Conservation (phyloP, 345 rosid species). For the Ailanthus altissimus region DNA sequence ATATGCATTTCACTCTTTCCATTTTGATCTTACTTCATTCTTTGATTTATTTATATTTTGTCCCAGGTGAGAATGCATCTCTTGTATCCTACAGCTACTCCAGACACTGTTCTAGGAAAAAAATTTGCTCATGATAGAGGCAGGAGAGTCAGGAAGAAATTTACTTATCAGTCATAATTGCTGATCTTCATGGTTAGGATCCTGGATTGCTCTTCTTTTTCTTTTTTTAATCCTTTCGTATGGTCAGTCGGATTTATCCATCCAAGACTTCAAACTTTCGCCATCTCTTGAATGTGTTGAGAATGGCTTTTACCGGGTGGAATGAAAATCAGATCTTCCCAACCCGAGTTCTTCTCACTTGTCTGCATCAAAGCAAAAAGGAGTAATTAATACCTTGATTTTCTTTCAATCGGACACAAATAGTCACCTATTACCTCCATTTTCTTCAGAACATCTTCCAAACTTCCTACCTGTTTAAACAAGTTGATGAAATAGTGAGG, state of each 20-base stretch:
- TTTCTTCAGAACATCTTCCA: slow-evolving; percentile 87
- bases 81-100: slow-evolving; percentile 17
- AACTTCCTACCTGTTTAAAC: slow-evolving; percentile 76
- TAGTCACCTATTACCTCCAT: slow-evolving; percentile 69
- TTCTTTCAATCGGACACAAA: background rate
- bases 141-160: background rate
- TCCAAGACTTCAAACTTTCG: slow-evolving; percentile 32
- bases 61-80: slow-evolving; percentile 4
- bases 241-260: slow-evolving; percentile 15
- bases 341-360: slow-evolving; percentile 86
- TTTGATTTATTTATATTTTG: background rate
- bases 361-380: slow-evolving; percentile 41
- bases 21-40: background rate
- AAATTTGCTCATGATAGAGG: background rate
- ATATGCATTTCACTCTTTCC: slow-evolving; percentile 18
- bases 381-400: slow-evolving; percentile 16
- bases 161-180: background rate
- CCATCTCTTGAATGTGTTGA: slow-evolving; percentile 80
- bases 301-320: slow-evolving; percentile 92
- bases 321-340: slow-evolving; percentile 93
- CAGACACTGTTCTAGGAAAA: slow-evolving; percentile 17
- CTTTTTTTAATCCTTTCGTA: slow-evolving; percentile 14
- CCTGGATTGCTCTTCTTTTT: slow-evolving; percentile 21
- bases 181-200: slow-evolving; percentile 21
- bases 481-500: slow-evolving; percentile 18